Conservation (phyloP, 2,329 filamentous ascomycete genomes). For the Penicillium oxalicum region DNA sequence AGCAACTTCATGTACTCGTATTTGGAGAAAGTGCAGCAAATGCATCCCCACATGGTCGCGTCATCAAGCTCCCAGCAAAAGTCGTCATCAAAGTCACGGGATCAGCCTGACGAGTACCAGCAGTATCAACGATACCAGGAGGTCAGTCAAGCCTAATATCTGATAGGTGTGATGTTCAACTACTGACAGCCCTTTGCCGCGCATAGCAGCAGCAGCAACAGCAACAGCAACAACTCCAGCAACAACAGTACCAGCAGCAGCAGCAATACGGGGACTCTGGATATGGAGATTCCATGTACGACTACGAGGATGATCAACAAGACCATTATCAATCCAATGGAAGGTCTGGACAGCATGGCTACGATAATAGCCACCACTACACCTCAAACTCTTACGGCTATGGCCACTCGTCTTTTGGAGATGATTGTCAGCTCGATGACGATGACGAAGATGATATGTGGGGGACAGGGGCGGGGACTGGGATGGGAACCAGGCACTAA, state of each 20-base stretch:
- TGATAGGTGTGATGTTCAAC: background rate
- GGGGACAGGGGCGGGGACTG: conserved; percentile 18
- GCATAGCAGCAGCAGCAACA: conserved; percentile 16
- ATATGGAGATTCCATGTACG: conserved; percentile 49
- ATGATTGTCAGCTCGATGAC: conserved; percentile 38
- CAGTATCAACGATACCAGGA: conserved; percentile 46
- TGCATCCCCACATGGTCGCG: conserved; percentile 93
- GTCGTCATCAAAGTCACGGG: conserved; percentile 31
- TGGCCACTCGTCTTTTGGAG: conserved; percentile 37
- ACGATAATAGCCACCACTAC: conserved; percentile 36
- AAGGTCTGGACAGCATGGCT: conserved; percentile 33
- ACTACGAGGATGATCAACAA: conserved; percentile 43
- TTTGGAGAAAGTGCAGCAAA: conserved; percentile 94
- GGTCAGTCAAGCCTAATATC: conserved; percentile 26
- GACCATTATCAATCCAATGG: conserved; percentile 35
- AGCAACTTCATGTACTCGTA: conserved; percentile 99
- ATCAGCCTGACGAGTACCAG: conserved; percentile 39
- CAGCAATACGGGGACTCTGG: conserved; percentile 39
- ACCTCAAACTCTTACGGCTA: conserved; percentile 34
- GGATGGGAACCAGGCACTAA: conserved; percentile 21
- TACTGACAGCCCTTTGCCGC: conserved; percentile 6
- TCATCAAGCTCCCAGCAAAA: conserved; percentile 64
- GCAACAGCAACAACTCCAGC: conserved; percentile 19
- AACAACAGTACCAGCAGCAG: conserved; percentile 32
- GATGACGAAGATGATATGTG: conserved; percentile 47